Evolutionary conservation across 2,329 filamentous ascomycete genomes (phyloP).

Genomic region (Elsinoe batatas): DNA sequence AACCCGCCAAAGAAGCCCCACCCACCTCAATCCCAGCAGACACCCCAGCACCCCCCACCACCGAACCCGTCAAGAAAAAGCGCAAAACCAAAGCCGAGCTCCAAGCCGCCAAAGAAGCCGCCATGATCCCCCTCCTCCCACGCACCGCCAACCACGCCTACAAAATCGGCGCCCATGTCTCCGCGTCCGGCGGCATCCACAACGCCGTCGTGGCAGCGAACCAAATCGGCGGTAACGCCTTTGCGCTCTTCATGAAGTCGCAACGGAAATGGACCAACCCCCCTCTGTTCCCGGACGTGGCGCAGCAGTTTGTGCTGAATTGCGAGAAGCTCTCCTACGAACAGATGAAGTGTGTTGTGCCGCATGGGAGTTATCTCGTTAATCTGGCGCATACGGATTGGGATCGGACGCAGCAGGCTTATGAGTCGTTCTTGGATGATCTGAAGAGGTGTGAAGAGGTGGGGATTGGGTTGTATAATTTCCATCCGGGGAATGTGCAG

Average conservation of each 20-base stretch:
- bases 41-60: neutral
- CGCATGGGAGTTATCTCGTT: slow-evolving; percentile 92
- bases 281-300: slow-evolving; percentile 57
- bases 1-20: neutral
- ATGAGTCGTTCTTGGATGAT: slow-evolving; percentile 78
- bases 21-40: neutral
- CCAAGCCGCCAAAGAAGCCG: slow-evolving; percentile 43
- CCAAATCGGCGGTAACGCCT: slow-evolving; percentile 64
- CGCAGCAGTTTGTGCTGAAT: slow-evolving; percentile 57
- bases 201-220: slow-evolving; percentile 56
- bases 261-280: slow-evolving; percentile 92
- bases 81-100: slow-evolving; percentile 50
- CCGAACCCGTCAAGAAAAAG: slow-evolving; percentile 30
- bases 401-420: slow-evolving; percentile 75
- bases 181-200: slow-evolving; percentile 80
- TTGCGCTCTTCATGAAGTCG: slow-evolving; percentile 90
- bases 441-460: slow-evolving; percentile 73
- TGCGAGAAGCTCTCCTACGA: slow-evolving; percentile 64
- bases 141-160: slow-evolving; percentile 66
- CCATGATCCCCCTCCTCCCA: slow-evolving; percentile 54
- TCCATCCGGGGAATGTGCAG: slow-evolving; percentile 79
- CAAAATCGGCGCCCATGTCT: slow-evolving; percentile 88
- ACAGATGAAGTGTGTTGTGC: slow-evolving; percentile 63
- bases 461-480: slow-evolving; percentile 90
- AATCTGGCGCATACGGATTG: slow-evolving; percentile 82